Evolutionary conservation across 108 stramenopile genomes (phyloP).

Genomic region (Nannochloropsis gaditana): DNA sequence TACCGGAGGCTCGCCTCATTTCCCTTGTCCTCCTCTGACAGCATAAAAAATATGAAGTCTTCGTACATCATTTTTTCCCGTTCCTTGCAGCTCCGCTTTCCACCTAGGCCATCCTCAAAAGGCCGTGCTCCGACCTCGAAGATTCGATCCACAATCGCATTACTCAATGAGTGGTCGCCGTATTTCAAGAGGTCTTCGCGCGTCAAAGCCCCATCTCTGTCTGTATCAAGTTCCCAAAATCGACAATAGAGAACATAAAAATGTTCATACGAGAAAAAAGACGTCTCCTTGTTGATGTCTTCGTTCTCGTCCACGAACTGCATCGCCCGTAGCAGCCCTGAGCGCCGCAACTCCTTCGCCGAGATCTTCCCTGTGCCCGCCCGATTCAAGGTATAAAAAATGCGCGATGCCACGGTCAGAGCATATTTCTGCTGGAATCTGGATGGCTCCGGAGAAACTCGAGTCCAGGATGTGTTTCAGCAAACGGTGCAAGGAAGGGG

Average conservation of each 20-base stretch:
- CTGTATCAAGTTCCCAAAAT: constrained; percentile 96
- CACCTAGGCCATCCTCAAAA: constrained; percentile 41
- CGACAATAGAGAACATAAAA: constrained; percentile 98
- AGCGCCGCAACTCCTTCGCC: constrained; percentile 73
- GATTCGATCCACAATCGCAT: constrained; percentile 94
- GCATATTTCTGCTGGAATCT: constrained; percentile 95
- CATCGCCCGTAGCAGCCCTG: constrained; percentile 74
- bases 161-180: constrained; percentile 83
- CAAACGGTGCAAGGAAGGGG: constrained; percentile 78
- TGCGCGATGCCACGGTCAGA: constrained; percentile 89
- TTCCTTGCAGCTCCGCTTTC: constrained; percentile 35
- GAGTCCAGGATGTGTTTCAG: constrained; percentile 77
- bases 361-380: constrained; percentile 76
- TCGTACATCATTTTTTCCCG: constrained; percentile 66
- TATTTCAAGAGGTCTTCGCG: constrained; percentile 88
- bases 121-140: constrained; percentile 65
- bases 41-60: constrained; percentile 97
- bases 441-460: constrained; percentile 81
- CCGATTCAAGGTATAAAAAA: constrained; percentile 82
- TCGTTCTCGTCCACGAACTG: constrained; percentile 83
- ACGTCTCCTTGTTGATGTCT: constrained; percentile 87
- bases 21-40: constrained; percentile 93
- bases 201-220: constrained; percentile 86
- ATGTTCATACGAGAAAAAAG: constrained; percentile 82
- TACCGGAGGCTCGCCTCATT: constrained; percentile 82